A percentile compares a stretch with the other conserved stretches of the same genome.
Conservation (phyloP, 306 rosid genomes). For the Cucumis melo region DNA sequence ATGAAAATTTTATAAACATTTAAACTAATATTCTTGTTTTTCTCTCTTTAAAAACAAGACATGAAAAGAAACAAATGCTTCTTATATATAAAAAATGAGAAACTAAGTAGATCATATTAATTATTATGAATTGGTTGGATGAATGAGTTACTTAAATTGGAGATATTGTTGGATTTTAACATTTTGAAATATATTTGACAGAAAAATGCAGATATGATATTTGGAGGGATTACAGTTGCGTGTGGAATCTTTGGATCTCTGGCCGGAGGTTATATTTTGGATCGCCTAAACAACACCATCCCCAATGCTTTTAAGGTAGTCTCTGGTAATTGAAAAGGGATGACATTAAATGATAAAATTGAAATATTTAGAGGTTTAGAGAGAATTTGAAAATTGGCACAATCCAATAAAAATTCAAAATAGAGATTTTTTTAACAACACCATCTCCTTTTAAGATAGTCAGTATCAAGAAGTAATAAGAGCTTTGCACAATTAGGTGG, state of each 20-base stretch:
- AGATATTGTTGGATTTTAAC: slow-evolving; percentile 6
- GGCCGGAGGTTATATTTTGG: slow-evolving; percentile 59
- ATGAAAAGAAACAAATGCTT: neutral
- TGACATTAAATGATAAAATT: neutral
- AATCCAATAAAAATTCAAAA: neutral
- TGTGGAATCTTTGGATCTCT: slow-evolving; percentile 70
- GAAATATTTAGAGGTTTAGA: neutral
- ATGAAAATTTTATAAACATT: neutral
- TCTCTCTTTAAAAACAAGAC: neutral
- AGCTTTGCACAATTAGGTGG: too few relatives aligned
- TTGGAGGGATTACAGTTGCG: slow-evolving; percentile 70
- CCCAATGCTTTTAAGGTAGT: slow-evolving; percentile 86
- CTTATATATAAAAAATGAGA: neutral
- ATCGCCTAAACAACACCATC: slow-evolving; percentile 42
- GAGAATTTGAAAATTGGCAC: neutral
- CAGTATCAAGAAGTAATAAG: too few relatives aligned
- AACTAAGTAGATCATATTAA: neutral
- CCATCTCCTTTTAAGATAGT: too few relatives aligned
- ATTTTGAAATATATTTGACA: slow-evolving; percentile 15
- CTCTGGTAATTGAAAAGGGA: neutral
- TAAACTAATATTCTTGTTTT: neutral
- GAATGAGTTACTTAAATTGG: neutral
- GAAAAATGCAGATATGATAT: slow-evolving; percentile 64
- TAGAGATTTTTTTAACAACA: too few relatives aligned
- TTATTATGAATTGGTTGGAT: neutral